A percentile compares a stretch with the other conserved stretches of the same genome.
phyloP scores from a whole-genome alignment of 768 basidiomycete species.

The Pisolithus orientalis region DNA sequence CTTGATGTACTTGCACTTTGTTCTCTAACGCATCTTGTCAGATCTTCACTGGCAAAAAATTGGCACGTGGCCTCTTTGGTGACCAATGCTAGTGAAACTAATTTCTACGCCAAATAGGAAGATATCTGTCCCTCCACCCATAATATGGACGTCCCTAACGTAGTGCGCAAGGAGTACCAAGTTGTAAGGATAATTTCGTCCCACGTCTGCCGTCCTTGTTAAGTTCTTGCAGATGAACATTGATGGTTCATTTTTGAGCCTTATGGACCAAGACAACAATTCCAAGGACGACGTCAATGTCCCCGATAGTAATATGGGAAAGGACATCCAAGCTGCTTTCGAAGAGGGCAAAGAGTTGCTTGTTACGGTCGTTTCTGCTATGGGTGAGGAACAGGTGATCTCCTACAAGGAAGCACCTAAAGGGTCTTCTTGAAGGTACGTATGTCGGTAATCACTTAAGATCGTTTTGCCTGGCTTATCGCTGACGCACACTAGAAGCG shows the following conservation, averaged over 20 bases:
- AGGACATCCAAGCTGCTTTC: slow-evolving; percentile 60
- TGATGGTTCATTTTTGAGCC: slow-evolving; percentile 92
- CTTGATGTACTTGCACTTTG: slow-evolving; percentile 9
- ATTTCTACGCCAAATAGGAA: slow-evolving; percentile 47
- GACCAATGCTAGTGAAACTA: background rate
- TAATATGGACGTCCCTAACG: slow-evolving; percentile 99
- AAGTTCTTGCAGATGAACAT: slow-evolving; percentile 58
- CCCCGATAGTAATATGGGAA: slow-evolving; percentile 81
- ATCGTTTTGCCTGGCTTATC: slow-evolving; percentile 3
- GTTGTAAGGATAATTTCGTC: slow-evolving; percentile 47
- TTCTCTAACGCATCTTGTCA: slow-evolving; percentile 24
- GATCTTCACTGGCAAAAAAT: slow-evolving; percentile 99
- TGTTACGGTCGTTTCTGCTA: slow-evolving; percentile 82
- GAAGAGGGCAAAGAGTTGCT: slow-evolving; percentile 84
- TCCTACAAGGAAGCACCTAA: slow-evolving; percentile 88
- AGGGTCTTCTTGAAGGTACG: slow-evolving; percentile 27
- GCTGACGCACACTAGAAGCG: too few relatives aligned
- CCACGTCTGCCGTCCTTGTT: slow-evolving; percentile 5
- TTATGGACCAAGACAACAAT: slow-evolving; percentile 75
- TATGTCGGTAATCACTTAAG: background rate
- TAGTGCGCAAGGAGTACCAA: slow-evolving; percentile 82
- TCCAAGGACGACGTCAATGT: slow-evolving; percentile 93
- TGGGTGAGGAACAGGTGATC: slow-evolving; percentile 91
- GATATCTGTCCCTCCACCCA: slow-evolving; percentile 96
- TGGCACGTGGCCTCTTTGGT: slow-evolving; percentile 46